Base-by-base conservation (phyloP, 441 rosid species). In the Pelargonium cotyledonis region DNA sequence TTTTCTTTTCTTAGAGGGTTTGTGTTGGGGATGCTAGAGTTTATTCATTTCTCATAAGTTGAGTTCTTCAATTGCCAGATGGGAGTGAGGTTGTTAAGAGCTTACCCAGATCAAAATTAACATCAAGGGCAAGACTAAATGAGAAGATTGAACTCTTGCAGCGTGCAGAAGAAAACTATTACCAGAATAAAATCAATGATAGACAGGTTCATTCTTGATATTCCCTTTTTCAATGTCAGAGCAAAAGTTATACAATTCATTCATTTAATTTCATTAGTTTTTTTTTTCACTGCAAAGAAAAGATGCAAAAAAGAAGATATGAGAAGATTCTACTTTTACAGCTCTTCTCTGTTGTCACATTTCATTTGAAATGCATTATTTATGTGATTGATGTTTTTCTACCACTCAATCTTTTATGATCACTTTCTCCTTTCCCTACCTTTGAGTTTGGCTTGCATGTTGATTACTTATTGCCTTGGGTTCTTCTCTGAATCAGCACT, bases 141-240 rank as follows among this genome's bases (percentile, higher is more conserved):
- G 92, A 85, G 73, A 92, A 81, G 84, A 73, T 92, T 14, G 88
- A 84, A 64, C 74, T 90, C 70, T 77, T 90, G 82, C 86, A 92
- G 80, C 83, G 57, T 35, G 97, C 94, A 6, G 97, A 91, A 81
- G 90, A 88, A 78, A 86, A 73, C 40, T 86, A 85, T 75, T 81
- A 86, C 66, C 83, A 68, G 65, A 81, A 80, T 47, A 79, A 81
- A 55, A 74, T 65, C 58, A 31, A 70, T 49, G 73, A 82, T 65
- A 90, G 86, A 73, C 88, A 88, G 96, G 98, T 87, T 61, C 63
- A n/a, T 29, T 69, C 61, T 65, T 66, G 51, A 63, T 58, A 12
- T 67, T 31, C 31, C n/a, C 41, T 63, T 62, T n/a, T 15, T 18
- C 7, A 53, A 4, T 53, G 4, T 64, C 47, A 11, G 18, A 64